These are phyloP conservation scores for Emergomyces africanus DNA, from an alignment of 2,329 filamentous ascomycete species.

Conservation along the genomic window DNA sequence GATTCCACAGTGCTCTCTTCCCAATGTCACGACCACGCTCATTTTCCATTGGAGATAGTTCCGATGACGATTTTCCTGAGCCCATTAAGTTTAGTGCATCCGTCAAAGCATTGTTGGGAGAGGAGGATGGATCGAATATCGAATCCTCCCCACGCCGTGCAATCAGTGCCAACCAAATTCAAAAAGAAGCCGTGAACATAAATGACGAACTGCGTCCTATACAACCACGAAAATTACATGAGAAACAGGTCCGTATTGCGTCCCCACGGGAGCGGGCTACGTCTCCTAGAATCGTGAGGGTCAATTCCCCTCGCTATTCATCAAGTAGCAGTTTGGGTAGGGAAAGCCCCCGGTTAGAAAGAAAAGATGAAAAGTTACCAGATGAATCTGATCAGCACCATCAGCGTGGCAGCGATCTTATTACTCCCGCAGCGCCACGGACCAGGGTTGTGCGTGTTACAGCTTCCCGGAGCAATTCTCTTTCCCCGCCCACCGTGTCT, in stretches of 20 bases:
- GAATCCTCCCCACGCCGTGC: constrained; percentile 41
- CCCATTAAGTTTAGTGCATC: constrained; percentile 90
- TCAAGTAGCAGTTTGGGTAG: constrained; percentile 19
- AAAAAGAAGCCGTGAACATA: constrained; percentile 2
- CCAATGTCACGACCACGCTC: constrained; percentile 12
- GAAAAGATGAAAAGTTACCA: constrained; percentile 19
- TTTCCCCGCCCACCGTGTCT: constrained; percentile 28
- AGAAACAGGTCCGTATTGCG: constrained; percentile 22
- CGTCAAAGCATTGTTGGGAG: constrained; percentile 67
- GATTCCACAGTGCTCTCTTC: constrained; percentile 11
- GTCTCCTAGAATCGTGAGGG: constrained; percentile 28
- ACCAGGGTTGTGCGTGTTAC: constrained; percentile 31
- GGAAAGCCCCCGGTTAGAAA: constrained; percentile 28
- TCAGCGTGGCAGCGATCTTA: constrained; percentile 23
- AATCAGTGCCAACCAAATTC: constrained; percentile 15
- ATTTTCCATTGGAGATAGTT: constrained; percentile 55
- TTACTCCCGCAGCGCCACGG: constrained; percentile 35
- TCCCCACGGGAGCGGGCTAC: constrained; percentile 26
- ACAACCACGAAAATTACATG: constrained; percentile 10
- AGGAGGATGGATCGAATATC: constrained; percentile 39
- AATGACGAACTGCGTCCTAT: neutral
- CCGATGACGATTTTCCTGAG: constrained; percentile 83
- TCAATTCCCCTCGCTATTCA: constrained; percentile 18
- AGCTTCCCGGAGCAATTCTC: constrained; percentile 28
- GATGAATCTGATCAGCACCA: neutral